A percentile compares a stretch with the other conserved stretches of the same genome.
Evolutionary conservation across 2,329 filamentous ascomycete genomes (phyloP).

Genomic region (Chaetomium olivaceum): DNA sequence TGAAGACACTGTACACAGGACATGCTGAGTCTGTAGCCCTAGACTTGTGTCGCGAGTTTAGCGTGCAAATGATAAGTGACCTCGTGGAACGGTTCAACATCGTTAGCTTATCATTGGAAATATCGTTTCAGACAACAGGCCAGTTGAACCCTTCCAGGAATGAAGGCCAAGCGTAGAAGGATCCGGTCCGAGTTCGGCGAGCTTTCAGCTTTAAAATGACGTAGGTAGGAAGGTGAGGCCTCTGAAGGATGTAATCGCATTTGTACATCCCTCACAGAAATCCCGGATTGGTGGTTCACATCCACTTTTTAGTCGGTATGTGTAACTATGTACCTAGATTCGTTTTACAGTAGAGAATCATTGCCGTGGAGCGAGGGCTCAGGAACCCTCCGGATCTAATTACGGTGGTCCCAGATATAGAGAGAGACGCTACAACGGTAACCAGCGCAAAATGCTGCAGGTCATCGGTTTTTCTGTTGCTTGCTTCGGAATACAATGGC

Average conservation of each 20-base stretch:
- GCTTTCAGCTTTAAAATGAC: background rate
- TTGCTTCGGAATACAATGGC: background rate
- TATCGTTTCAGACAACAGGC: background rate
- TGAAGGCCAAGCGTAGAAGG: background rate
- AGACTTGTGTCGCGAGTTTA: background rate
- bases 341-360: too few species aligned
- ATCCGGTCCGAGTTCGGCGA: constrained; percentile 10
- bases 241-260: background rate
- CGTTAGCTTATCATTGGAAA: background rate
- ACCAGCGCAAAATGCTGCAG: too few species aligned
- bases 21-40: background rate
- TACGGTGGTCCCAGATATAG: too few species aligned
- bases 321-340: background rate
- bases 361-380: too few species aligned
- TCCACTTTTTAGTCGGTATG: background rate
- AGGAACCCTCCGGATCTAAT: too few species aligned
- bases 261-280: background rate
- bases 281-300: background rate
- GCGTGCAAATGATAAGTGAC: too few species aligned
- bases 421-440: background rate
- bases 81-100: background rate
- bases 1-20: background rate
- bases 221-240: background rate
- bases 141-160: background rate
- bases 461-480: too few species aligned